These are phyloP conservation scores for Aureobasidium sp. DNA, from an alignment of 2,329 filamentous ascomycete species.

Conservation along the genomic window DNA sequence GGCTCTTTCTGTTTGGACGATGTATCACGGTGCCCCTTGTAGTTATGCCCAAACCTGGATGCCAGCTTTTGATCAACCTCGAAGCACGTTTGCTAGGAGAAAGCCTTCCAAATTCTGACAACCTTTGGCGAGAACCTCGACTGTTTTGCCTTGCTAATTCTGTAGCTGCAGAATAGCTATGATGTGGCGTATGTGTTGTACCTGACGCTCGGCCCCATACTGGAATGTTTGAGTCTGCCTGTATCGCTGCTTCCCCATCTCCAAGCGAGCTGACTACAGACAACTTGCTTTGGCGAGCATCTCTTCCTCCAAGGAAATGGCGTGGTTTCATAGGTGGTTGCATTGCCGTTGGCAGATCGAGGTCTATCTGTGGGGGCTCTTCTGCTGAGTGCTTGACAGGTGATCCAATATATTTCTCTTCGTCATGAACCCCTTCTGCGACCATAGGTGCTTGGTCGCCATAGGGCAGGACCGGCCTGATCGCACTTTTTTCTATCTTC, in stretches of 20 bases:
- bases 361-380: conserved; percentile 31
- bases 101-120: conserved; percentile 23
- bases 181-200: conserved; percentile 31
- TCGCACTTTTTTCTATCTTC: conserved; percentile 24
- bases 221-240: conserved; percentile 31
- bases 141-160: conserved; percentile 24
- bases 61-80: conserved; percentile 17
- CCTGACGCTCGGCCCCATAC: conserved; percentile 29
- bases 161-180: conserved; percentile 36
- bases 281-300: conserved; percentile 2
- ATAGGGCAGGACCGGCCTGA: conserved; percentile 30
- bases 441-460: neutral
- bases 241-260: conserved; percentile 30
- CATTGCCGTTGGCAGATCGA: conserved; percentile 24
- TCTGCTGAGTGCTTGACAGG: conserved; percentile 18
- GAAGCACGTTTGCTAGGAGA: conserved; percentile 25
- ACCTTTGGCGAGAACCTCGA: conserved; percentile 14
- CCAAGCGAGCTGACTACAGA: conserved; percentile 32
- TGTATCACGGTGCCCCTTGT: conserved; percentile 19
- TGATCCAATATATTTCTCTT: conserved; percentile 1
- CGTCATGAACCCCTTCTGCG: neutral
- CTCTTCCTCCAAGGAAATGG: neutral
- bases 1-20: conserved; percentile 20
- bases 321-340: neutral
- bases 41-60: neutral